Evolutionary conservation across 305 asterid genomes (phyloP), one percentile per base, ranked within the genome.

Genomic region (Ilex paraguariensis): DNA sequence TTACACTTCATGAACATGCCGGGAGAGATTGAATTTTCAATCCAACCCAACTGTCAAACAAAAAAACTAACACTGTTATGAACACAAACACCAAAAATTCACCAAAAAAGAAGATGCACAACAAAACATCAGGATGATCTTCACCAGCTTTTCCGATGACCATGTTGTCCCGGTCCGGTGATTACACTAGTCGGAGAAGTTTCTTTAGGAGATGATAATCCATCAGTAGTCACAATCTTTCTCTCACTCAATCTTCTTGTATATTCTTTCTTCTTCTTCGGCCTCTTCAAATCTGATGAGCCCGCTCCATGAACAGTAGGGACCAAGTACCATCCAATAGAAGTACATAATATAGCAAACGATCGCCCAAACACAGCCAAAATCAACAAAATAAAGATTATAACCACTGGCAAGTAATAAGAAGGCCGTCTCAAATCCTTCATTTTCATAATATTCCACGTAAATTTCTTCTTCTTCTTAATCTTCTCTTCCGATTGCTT

Each of bases 341-440:
- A 81, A n/a, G 95, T 76, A 65, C 97, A 90, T 12, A 90, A 6
- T 13, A 90, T 80, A 5, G 98, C 95, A 15, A 92, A 90, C 0
- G 96, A 75, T 15, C 91, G 66, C 9, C 98, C 96, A 56, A 72
- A 73, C 0, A 90, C 30, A 28, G 78, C 82, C 48, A 92, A 65
- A 28, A 84, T 72, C 70, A 86, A 0, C 75, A 92, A 50, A 54
- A 92, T 78, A 72, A 86, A 39, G 44, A 82, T 59, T 52, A 87
- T 53, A 12, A 79, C 69, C 70, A 77, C 65, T 1, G 76, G 72
- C 11, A 87, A 58, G 28, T 56, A 77, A 31, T 66, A 71, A 54
- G 53, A 59, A 5, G 81, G 76, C 3, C 64, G 59, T 72, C 40
- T 77, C 61, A 66, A 49, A 44, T 62, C 50, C 3, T 56, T 56